Evolutionary conservation across 106 monocot species (phyloP), one percentile per base, ranked within the genome.

Genomic region (Posidonia australis): DNA sequence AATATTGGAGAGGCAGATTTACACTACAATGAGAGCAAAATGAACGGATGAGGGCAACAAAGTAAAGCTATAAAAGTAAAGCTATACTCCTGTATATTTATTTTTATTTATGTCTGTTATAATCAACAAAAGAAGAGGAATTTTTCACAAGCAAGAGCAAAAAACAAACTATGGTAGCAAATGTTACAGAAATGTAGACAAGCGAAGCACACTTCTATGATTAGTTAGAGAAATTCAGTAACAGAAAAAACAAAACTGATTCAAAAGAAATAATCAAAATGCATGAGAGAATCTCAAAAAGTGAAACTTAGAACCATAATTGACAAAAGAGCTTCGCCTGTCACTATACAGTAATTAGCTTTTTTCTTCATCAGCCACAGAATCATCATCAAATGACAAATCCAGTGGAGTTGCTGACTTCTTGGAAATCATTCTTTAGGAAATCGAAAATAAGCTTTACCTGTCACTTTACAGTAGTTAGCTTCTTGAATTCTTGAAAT

Each of bases 361-460:
- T n/a, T n/a, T 93, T 81, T 93, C 89, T 68, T 93, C 93, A 77
- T 93, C 93, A 62, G 93, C 93, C 46, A 93, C 93, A 68, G 93
- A 83, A 70, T 93, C 89, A 78, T 93, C 86, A 27, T 86, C 83
- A 72, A 93, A 93, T 41, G 93, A 93, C 70, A 93, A 76, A 73
- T 93, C 93, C 64, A 93, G 78, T n/a, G 44, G 93, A 84, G 71
- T 77, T 93, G 79, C 93, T 81, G 67, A 93, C 77, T 61, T 89
- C 93, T 69, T 78, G 64, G 81, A 83, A 89, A 1, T 89, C 93
- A 71, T 86, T 85, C 74, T 79, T 93, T 44, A 93, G 70, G 75
- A 89, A 93, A 76, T 89, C 89, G 82, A 89, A 93, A 70, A 93
- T 93, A 47, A 68, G 68, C 60, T 93, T 93, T 61, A 93, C 93